Base-by-base conservation (phyloP, 768 basidiomycete species). In the Leccinellum rugosiceps region DNA sequence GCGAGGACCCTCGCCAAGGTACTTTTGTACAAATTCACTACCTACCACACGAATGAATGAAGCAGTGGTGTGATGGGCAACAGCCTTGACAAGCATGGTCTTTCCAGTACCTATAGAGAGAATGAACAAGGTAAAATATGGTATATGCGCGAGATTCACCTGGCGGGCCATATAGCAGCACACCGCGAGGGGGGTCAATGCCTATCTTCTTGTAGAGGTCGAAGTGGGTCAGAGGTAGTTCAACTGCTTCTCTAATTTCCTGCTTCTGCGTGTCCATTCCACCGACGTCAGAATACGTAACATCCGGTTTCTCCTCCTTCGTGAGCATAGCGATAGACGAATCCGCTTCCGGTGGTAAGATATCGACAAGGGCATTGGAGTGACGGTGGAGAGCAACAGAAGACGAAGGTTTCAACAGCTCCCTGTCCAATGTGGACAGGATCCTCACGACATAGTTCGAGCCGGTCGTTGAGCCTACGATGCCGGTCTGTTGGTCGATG, bases 11-110 rank as follows among this genome's bases (percentile, higher is more conserved):
- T 99, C 97, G 66, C 97, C 97, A 5, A 99, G 84, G 69, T 99
- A 99, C 73, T 99, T 99, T 77, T 99, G 97, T 9, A 99, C 97
- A 69, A 99, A 99, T 75, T 99, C 97, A 65, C 90, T 92, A 21
- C 97, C 97, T 30, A 97, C 94, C 17, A 99, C 97, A 38, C 97
- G 92, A 65, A 99, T 98, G 78, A 99, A 99, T 13, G 93, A 80
- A 8, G 97, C 97, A 2, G 94, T 95, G 35, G 97, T 98, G 71
- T 98, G 92, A 70, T 95, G 88, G 23, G 97, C 97, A 26, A 99
- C 97, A n/a, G 97, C 97, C 73, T 98, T 99, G 52, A 98, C 97
- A 60, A 99, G 79, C 95, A 99, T 98, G 3, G 97, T 99, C 78
- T 99, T 99, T 28, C 97, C 97, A 3, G 97, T 99, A 60, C 97